Conservation (phyloP, 2,329 filamentous ascomycete species). For the Colletotrichum chlorophyti region DNA sequence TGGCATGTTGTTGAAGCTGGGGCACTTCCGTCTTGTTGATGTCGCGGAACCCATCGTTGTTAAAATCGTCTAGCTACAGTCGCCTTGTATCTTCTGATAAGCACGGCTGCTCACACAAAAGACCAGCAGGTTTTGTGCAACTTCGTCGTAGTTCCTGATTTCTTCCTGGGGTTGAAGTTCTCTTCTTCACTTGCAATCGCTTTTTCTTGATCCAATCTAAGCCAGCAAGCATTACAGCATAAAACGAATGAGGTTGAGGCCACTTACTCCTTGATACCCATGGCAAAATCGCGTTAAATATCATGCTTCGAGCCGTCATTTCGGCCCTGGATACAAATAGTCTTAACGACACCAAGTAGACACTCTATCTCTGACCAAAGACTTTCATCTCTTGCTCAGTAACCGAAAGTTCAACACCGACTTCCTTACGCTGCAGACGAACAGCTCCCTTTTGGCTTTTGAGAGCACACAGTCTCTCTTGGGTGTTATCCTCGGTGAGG, state of each 20-base stretch:
- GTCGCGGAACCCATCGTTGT: conserved; percentile 56
- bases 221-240: conserved; percentile 44
- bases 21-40: conserved; percentile 65
- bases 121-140: conserved; percentile 63
- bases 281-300: conserved; percentile 32
- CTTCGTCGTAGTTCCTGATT: conserved; percentile 62
- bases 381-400: conserved; percentile 5
- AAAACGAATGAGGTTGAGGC: conserved; percentile 30
- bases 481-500: conserved; percentile 9
- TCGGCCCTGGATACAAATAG: conserved; percentile 57
- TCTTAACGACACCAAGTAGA: conserved; percentile 14
- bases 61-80: conserved; percentile 56
- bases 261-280: conserved; percentile 55
- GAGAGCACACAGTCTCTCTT: neutral
- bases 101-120: conserved; percentile 70
- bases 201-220: conserved; percentile 20
- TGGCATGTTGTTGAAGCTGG: conserved; percentile 58
- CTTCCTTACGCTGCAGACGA: conserved; percentile 28
- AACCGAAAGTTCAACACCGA: conserved; percentile 14
- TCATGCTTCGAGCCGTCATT: conserved; percentile 56
- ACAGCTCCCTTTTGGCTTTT: conserved; percentile 30
- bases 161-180: conserved; percentile 41
- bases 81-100: conserved; percentile 67
- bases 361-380: conserved; percentile 26
- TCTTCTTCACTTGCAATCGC: conserved; percentile 20